Evolutionary conservation across 2,329 filamentous ascomycete species (phyloP), one percentile per base, ranked within the genome.

Genomic region (Cladophialophora yegresii): DNA sequence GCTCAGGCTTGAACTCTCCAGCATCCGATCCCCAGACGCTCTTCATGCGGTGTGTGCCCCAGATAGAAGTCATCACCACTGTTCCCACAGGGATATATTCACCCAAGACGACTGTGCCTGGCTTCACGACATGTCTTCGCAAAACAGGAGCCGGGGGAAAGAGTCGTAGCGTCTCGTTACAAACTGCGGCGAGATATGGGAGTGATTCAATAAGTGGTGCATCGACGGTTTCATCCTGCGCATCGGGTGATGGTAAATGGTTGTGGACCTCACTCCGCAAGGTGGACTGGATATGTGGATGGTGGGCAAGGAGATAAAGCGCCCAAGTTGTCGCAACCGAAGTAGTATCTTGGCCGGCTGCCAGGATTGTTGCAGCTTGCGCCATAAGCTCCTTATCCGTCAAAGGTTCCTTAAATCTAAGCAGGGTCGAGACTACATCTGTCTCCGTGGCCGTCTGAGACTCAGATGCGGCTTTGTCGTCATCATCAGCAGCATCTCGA

Each of bases 331-430:
- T 63, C 8, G 71, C 68, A 3, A 67, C 64, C 1, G 72, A 69
- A 30, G 71, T 74, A 2, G 72, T 74, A 59, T 74, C 73, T 58
- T 73, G 72, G 23, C 70, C 88, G 0, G 91, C 92, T 0, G 89
- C 89, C 6, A 96, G 84, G 78, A 96, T 93, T 0, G 91, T 95
- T 90, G 95, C 95, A 73, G 93, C 84, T 76, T 96, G 92, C 74
- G 95, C 89, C 40, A 91, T 84, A n/a, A 96, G 84, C 66, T 91
- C 87, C 56, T 91, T 89, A 66, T 95, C 90, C 13, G 79, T 84
- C 76, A 96, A 95, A 7, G 57, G 57, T 22, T 64, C 50, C 20
- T 58, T 45, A 33, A 64, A 58, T 7, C 54, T 50, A 12, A 62
- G 51, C 2, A 62, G 59, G 13, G 54, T 65, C 16, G 62, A 57